phyloP scores from a whole-genome alignment of 2,329 filamentous ascomycete genomes.

The Polychaeton citri region DNA sequence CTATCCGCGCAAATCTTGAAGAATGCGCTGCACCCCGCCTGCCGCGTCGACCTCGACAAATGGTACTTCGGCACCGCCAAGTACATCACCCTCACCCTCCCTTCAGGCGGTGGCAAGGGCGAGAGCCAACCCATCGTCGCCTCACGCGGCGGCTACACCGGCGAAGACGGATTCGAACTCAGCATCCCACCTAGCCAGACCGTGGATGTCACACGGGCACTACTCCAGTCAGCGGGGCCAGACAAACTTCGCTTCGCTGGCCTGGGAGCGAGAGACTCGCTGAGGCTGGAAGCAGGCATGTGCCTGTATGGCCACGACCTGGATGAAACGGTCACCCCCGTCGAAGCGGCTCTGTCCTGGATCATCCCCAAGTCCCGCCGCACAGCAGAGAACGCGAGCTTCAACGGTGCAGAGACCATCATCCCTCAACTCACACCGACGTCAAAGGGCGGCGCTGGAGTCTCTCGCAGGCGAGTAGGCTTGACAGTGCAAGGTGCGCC shows the following conservation, averaged over 20 bases:
- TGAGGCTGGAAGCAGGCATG: constrained; percentile 93
- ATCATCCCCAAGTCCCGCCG: constrained; percentile 71
- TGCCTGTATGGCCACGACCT: constrained; percentile 99
- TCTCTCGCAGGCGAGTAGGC: constrained; percentile 62
- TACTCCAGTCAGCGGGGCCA: constrained; percentile 45
- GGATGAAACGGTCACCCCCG: constrained; percentile 61
- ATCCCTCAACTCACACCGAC: constrained; percentile 61
- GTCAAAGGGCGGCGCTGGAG: constrained; percentile 57
- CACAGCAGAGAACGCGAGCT: constrained; percentile 46
- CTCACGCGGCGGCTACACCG: constrained; percentile 86
- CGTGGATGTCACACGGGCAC: constrained; percentile 51
- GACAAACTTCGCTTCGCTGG: constrained; percentile 70
- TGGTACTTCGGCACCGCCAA: constrained; percentile 73
- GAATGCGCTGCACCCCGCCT: constrained; percentile 42
- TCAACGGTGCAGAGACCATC: constrained; percentile 72
- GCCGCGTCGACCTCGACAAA: constrained; percentile 40
- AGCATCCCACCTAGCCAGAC: constrained; percentile 60
- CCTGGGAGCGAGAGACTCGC: constrained; percentile 78
- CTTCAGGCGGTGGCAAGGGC: constrained; percentile 27
- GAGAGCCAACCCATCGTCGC: constrained; percentile 50
- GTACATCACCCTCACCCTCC: constrained; percentile 51
- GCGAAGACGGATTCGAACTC: constrained; percentile 96
- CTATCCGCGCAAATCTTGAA: constrained; percentile 56
- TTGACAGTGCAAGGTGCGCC: constrained; percentile 74
- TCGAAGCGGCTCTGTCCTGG: constrained; percentile 59